Evolutionary conservation across 2,329 filamentous ascomycete genomes (phyloP), one percentile per base, ranked within the genome.

Genomic region (Aureobasidium sp.): DNA sequence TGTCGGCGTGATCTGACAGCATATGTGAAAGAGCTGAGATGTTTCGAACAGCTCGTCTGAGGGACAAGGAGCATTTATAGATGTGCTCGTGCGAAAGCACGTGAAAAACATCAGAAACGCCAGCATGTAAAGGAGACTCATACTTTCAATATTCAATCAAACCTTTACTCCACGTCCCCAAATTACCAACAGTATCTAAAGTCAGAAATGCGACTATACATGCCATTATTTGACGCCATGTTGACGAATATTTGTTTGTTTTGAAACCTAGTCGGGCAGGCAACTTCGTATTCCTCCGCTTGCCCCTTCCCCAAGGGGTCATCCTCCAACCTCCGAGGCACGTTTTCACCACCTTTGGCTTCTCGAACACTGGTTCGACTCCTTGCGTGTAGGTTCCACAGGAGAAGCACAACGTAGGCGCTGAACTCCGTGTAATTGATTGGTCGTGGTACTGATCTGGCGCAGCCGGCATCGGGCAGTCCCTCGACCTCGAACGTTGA

Each of bases 141-240:
- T n/a, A 15, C 30, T 30, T 45, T 48, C 42, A 29, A 58, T 48
- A 48, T 30, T 48, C 54, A 58, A 48, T 58, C 32, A 58, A 58
- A 47, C 54, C 32, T 39, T 58, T 48, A 30, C 42, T 48, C 32
- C 41, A 39, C 15, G 29, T 45, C 5, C 9, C 25, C 27, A 37
- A 32, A 45, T 57, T 44, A 30, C 53, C 27, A 57, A 32, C 29
- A 45, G 53, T 10, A 39, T n/a, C 16, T 15, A 21, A 21, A 58
- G 32, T 21, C 42, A 13, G 16, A n/a, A 11, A 8, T 39, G 29
- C 34, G 34, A 10, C 30, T 29, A 16, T 11, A 42, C 50, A 30
- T 37, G 32, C 37, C 36, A 32, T 30, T 25, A n/a, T 10, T 25
- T 30, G 37, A 39, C 15, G 30, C 27, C 32, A 29, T 39, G 32